Percentiles rank a stretch among this genome's conserved stretches.
These are phyloP conservation scores for Rhynchospora breviuscula DNA, from an alignment of 176 grass and related monocot genomes.

Conservation along the genomic window DNA sequence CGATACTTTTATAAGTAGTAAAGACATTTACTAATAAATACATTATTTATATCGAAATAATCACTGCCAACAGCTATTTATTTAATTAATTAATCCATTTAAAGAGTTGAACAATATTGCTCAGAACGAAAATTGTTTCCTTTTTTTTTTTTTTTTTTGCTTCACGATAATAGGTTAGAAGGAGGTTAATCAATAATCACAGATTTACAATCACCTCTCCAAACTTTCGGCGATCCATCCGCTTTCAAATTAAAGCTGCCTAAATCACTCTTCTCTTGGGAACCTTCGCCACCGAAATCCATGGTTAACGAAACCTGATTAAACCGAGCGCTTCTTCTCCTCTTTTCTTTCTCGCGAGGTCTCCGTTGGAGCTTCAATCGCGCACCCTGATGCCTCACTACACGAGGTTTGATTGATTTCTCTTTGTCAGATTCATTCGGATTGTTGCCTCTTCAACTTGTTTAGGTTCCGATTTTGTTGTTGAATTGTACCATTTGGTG, in stretches of 20 bases:
- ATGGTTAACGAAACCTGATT: too few species aligned
- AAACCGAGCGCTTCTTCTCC: neutral
- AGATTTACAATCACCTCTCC: neutral
- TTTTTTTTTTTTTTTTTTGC: too few species aligned
- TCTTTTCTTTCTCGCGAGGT: neutral
- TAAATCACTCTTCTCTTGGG: neutral
- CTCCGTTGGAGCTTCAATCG: neutral
- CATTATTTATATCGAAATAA: too few species aligned
- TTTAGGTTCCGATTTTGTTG: neutral
- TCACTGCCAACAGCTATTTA: too few species aligned
- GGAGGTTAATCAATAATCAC: too few species aligned
- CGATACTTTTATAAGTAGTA: too few species aligned
- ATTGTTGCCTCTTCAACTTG: neutral
- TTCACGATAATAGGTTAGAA: too few species aligned
- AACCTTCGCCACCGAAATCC: neutral
- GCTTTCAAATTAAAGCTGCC: neutral
- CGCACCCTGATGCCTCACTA: neutral
- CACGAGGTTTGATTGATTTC: neutral
- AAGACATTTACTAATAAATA: too few species aligned
- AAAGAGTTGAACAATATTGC: too few species aligned
- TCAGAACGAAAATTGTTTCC: too few species aligned
- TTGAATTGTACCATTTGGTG: neutral
- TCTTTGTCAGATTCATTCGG: neutral
- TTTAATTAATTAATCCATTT: too few species aligned
- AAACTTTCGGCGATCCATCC: neutral